Evolutionary conservation across 371 early-diverging fungal species (phyloP).

Genomic region (Mortierella sp.): DNA sequence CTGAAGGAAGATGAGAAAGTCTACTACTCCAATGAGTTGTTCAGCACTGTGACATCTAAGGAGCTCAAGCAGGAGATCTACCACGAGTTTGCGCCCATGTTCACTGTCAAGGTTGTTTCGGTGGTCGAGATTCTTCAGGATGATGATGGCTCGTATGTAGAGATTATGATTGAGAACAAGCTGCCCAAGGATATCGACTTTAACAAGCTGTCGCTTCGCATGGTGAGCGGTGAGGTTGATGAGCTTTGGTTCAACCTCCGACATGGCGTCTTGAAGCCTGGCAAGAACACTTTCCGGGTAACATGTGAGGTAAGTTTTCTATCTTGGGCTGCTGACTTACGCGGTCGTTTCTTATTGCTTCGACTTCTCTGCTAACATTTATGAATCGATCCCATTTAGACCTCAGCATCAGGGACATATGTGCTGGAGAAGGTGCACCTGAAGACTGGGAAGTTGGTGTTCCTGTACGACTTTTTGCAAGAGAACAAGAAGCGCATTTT

Average conservation of each 20-base stretch:
- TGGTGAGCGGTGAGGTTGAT: constrained; percentile 74
- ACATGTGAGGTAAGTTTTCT: constrained; percentile 70
- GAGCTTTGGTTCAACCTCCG: constrained; percentile 59
- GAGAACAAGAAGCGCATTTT: constrained; percentile 72
- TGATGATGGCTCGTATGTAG: constrained; percentile 74
- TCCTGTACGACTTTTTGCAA: constrained; percentile 74
- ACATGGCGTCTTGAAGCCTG: constrained; percentile 69
- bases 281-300: constrained; percentile 72
- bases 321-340: no score
- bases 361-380: neutral
- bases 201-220: constrained; percentile 66
- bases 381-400: constrained; percentile 44
- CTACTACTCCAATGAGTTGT: constrained; percentile 70
- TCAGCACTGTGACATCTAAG: constrained; percentile 56
- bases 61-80: constrained; percentile 63
- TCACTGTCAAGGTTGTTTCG: constrained; percentile 68
- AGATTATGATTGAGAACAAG: constrained; percentile 70
- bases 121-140: constrained; percentile 71
- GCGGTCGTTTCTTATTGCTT: neutral
- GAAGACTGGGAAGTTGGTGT: constrained; percentile 69
- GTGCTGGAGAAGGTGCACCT: constrained; percentile 75
- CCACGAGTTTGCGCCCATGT: constrained; percentile 71
- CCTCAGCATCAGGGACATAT: constrained; percentile 75
- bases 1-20: constrained; percentile 62
- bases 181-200: constrained; percentile 69